Base-by-base conservation (phyloP, 352 stramenopile genomes). In the Phytophthora uliginosa region DNA sequence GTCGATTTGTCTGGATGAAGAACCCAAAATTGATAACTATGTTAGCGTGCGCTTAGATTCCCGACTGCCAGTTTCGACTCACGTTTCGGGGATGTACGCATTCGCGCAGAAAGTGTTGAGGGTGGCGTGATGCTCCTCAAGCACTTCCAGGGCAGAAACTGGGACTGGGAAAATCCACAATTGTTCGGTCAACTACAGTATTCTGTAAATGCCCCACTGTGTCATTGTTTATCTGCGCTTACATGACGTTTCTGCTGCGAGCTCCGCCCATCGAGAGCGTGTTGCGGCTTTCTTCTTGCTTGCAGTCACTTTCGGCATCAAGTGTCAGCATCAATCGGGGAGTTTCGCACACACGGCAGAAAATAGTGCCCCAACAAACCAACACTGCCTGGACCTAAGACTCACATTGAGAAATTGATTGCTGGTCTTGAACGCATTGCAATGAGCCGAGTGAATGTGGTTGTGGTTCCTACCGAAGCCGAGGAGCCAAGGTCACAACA, bases 61-160 rank as follows among this genome's bases (percentile, higher is more conserved):
- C 47, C 1, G 40, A 34, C 2, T 13, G 1, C 12, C 7, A n/a
- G 28, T 17, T 31, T 65, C 33, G 22, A 71, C 57, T 72, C 24
- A 78, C 76, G 20, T 36, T 31, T 73, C 68, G 20, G 54, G 22
- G 17, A 24, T 63, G 24, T 63, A 63, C 0, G 63, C 33, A 2
- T 85, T 68, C 0, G 69, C 60, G 33, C 79, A 91, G 42, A 91
- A 90, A 3, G 70, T 75, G 60, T 79, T 76, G 0, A 93, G 71
- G 3, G 63, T 82, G 12, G 59, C 57, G 28, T 93, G 71, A 24
- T 91, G 85, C 7, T 74, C 71, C 57, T 78, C 61, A 2, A 93
- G 63, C 6, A 86, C 69, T 45, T 79, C 47, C 9, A 93, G 59
- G 9, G 78, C 71, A 5, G 61, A 24, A 20, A 83, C 53, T 20